Evolutionary conservation across 2,329 filamentous ascomycete genomes (phyloP), one percentile per base, ranked within the genome.

Genomic region (Emergomyces pasteurianus): DNA sequence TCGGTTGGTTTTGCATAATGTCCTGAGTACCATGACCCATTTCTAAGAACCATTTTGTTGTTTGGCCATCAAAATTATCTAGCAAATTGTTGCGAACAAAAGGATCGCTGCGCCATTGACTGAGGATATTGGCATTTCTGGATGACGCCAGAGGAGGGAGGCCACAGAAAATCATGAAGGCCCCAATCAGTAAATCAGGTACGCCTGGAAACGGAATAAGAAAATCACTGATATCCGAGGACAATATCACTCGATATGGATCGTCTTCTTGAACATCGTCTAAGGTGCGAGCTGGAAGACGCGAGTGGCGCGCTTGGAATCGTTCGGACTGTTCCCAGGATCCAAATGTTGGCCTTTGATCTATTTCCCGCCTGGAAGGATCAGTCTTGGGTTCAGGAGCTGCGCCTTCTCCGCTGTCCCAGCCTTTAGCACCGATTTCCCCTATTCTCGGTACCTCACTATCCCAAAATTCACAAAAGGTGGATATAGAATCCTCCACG

Each of bases 391-490:
- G 65, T 47, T 80, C 77, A 1, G 79, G 47, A 21, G 63, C 60
- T 42, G 61, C 28, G 54, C 55, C 65, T 8, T 61, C 63, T 36
- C 59, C 66, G 23, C 64, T 70, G 28, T 65, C 69, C 91, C 91
- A 96, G 0, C 91, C 90, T 63, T 80, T 78, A 2, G 90, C 86
- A 1, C 78, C 79, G 0, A 74, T 68, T 66, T 97, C 92, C 10
- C 92, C 92, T 59, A 96, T 81, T 6, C 92, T 83, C 0, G 88
- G 78, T 0, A 84, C 80, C 69, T 96, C 92, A 61, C 85, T 89
- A 62, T 96, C 90, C 94, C 94, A 97, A 64, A 94, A 96, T 2
- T 86, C 80, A 55, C 82, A 77, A 63, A 96, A 88, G 0, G 67
- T 64, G n/a, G 66, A 52, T 34, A 74, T 16, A 63, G 64, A 56